phyloP scores from a whole-genome alignment of 148 eudicot genomes.

The Amaranthus cruentus region DNA sequence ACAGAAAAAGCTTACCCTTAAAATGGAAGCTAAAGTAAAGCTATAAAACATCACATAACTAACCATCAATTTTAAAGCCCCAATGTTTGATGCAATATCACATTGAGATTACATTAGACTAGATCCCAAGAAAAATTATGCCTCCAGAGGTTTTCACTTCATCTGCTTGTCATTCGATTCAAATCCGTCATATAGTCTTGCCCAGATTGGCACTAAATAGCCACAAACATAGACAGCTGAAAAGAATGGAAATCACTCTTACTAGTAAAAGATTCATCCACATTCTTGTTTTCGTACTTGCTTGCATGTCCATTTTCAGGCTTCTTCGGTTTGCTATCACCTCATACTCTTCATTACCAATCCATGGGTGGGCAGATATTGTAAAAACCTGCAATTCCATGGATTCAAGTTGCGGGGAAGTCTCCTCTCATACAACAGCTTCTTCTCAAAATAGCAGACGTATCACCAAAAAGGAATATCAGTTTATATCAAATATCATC shows the following conservation, averaged over 20 bases:
- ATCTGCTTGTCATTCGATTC: slow-evolving; percentile 25
- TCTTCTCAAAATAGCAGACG: slow-evolving; percentile 2
- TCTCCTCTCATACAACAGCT: slow-evolving; percentile 2
- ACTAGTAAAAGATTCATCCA: slow-evolving; percentile 56
- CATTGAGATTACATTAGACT: not conserved
- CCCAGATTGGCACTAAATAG: slow-evolving; percentile 19
- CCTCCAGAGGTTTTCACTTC: slow-evolving; percentile 39
- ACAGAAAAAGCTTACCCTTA: slow-evolving; percentile 23
- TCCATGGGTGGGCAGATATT: slow-evolving; percentile 1
- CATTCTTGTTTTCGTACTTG: slow-evolving; percentile 47
- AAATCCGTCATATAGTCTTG: slow-evolving; percentile 16
- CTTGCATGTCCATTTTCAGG: slow-evolving; percentile 54
- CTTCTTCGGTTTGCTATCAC: slow-evolving; percentile 48
- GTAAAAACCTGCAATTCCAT: slow-evolving; percentile 14
- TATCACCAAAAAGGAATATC: slow-evolving; percentile 52
- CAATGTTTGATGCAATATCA: slow-evolving; percentile 3
- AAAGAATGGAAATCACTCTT: slow-evolving; percentile 38
- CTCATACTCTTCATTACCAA: slow-evolving; percentile 41
- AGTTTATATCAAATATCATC: slow-evolving; percentile 47
- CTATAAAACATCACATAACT: slow-evolving; percentile 11
- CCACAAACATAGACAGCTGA: slow-evolving; percentile 20
- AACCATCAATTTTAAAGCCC: slow-evolving; percentile 1
- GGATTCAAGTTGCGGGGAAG: slow-evolving; percentile 12
- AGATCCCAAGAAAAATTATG: slow-evolving; percentile 29
- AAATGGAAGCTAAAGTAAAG: slow-evolving; percentile 21